Conservation (phyloP, 2,329 filamentous ascomycete species). For the Cladosporium sphaerospermum region DNA sequence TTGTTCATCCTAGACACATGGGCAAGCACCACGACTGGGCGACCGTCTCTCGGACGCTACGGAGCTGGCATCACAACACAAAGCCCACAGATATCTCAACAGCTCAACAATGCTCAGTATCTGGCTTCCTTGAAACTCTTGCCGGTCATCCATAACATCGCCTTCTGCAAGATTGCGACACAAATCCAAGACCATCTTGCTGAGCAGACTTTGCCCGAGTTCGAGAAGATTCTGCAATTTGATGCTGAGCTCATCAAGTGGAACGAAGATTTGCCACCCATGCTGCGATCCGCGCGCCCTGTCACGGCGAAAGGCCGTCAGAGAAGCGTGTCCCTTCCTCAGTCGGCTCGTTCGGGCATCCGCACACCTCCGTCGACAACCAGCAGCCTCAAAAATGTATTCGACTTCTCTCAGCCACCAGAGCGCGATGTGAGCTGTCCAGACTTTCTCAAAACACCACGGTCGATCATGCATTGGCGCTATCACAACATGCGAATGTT, state of each 20-base stretch:
- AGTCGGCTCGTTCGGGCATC: slow-evolving; percentile 6
- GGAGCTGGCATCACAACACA: slow-evolving; percentile 62
- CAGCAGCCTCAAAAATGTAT: slow-evolving; percentile 14
- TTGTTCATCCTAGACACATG: slow-evolving; percentile 69
- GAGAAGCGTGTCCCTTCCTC: slow-evolving; percentile 8
- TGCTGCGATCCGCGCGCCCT: slow-evolving; percentile 26
- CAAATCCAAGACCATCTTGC: slow-evolving; percentile 71
- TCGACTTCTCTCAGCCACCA: slow-evolving; percentile 54
- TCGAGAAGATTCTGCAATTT: slow-evolving; percentile 59
- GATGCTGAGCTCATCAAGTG: slow-evolving; percentile 65
- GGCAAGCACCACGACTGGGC: slow-evolving; percentile 64
- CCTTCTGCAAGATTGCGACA: slow-evolving; percentile 73
- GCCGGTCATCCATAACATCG: slow-evolving; percentile 68
- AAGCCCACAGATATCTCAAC: slow-evolving; percentile 45
- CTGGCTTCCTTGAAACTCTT: slow-evolving; percentile 59
- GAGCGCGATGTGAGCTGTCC: slow-evolving; percentile 54
- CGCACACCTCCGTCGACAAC: slow-evolving; percentile 13
- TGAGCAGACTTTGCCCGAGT: slow-evolving; percentile 60
- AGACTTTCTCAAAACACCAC: slow-evolving; percentile 62
- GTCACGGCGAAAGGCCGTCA: neutral
- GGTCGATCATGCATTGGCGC: slow-evolving; percentile 75
- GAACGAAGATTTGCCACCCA: slow-evolving; percentile 61
- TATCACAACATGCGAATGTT: slow-evolving; percentile 74
- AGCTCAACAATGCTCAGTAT: slow-evolving; percentile 31
- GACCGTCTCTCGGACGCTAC: slow-evolving; percentile 63